These are phyloP conservation scores for Juncus effusus DNA, from an alignment of 176 grass and related monocot species.

Conservation along the genomic window DNA sequence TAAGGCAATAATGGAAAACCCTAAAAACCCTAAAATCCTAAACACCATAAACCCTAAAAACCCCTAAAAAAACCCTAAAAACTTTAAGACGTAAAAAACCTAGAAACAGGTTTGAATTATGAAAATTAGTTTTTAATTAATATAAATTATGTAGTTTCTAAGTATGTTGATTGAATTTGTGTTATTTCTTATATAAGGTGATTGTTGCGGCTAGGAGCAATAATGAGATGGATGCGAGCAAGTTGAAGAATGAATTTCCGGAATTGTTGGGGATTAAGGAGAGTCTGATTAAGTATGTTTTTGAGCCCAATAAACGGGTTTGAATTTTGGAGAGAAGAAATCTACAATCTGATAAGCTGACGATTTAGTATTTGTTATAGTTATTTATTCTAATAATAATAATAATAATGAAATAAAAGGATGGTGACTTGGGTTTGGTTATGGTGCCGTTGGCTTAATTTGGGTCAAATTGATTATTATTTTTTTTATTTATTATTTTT, in stretches of 20 bases:
- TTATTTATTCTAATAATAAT: conserved; percentile 9
- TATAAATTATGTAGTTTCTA: too few relatives aligned
- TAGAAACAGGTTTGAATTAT: too few relatives aligned
- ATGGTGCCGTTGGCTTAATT: conserved; percentile 18
- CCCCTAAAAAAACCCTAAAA: conserved; percentile 67
- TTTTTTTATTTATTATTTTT: conserved; percentile 30
- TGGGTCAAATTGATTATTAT: conserved; percentile 25
- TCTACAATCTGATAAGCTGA: conserved; percentile 10
- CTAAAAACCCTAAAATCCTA: too few relatives aligned
- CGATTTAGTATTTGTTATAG: conserved; percentile 20
- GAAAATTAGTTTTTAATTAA: too few relatives aligned
- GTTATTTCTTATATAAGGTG: conserved; percentile 29
- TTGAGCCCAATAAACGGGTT: conserved; percentile 73
- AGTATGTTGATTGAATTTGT: too few relatives aligned
- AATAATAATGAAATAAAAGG: too few relatives aligned
- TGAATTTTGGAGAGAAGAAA: background rate
- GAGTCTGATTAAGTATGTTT: conserved; percentile 66
- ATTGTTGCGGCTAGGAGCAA: conserved; percentile 71
- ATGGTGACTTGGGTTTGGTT: conserved; percentile 9
- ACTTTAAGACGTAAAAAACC: conserved; percentile 44
- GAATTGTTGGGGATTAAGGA: conserved; percentile 73
- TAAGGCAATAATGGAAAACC: too few relatives aligned
- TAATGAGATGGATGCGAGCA: conserved; percentile 65
- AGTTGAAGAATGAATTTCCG: conserved; percentile 68
- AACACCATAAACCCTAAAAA: background rate